A percentile compares a stretch with the other conserved stretches of the same genome.
Evolutionary conservation across 23 red algal genomes (phyloP).

Genomic region (Gracilaria caudata): DNA sequence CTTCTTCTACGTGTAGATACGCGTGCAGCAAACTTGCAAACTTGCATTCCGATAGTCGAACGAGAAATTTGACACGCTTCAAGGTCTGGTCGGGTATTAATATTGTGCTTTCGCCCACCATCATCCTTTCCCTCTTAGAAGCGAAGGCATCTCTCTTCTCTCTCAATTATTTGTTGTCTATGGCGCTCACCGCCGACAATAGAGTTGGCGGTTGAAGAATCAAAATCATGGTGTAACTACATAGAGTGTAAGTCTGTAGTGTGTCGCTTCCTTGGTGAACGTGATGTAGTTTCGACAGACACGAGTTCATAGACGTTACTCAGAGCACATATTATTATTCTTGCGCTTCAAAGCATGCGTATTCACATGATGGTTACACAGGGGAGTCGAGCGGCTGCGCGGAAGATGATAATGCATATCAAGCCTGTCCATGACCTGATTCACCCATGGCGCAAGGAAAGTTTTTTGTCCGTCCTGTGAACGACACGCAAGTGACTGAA

Average conservation of each 20-base stretch:
- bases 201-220: not conserved
- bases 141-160: not conserved
- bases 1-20: slow-evolving; percentile 38
- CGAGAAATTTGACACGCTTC: not conserved
- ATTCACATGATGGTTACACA: too few species aligned
- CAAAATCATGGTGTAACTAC: not conserved
- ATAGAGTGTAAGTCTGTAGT: not conserved
- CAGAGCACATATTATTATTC: not conserved
- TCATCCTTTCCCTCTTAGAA: not conserved
- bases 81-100: not conserved
- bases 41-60: slow-evolving; percentile 10
- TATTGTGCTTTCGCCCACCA: not conserved
- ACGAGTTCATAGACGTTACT: not conserved
- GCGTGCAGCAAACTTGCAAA: not conserved
- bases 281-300: not conserved
- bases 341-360: too few species aligned
- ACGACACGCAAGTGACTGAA: too few species aligned
- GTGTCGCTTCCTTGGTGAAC: not conserved
- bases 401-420: too few species aligned
- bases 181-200: not conserved
- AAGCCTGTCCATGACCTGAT: too few species aligned
- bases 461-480: too few species aligned
- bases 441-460: too few species aligned
- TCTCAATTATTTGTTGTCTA: not conserved
- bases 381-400: too few species aligned